Evolutionary conservation across 371 early-diverging fungal species (phyloP), one percentile per base, ranked within the genome.

Genomic region (Apophysomyces elegans): DNA sequence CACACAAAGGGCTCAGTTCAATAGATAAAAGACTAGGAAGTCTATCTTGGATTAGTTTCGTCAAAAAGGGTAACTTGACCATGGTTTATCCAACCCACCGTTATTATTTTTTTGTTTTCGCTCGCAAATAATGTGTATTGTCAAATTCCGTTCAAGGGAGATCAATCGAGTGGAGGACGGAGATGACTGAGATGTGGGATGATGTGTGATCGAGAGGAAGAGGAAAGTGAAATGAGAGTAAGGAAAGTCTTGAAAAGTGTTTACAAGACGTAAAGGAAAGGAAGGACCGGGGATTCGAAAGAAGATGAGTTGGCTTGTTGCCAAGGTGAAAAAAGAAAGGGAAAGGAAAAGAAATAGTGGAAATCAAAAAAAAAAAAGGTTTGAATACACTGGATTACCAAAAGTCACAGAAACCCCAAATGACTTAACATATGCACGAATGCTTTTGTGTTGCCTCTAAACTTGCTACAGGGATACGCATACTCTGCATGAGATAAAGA

Each of bases 1-100:
- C 54, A 50, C 54, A 50, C 54, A 50, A 50, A 50, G 35, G 41
- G 54, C 54, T 50, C 54, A 50, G 21, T 50, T 50, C 13, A 45
- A 12, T 45, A n/a, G 6, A 12, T 7, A 21, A 50, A 50, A 18
- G 9, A 9, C 16, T 21, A n/a, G 54, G 21, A 13, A 41, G 8
- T 13, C 21, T 50, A 50, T 50, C 54, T 50, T 9, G 54, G 21
- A 50, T 11, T 21, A 18, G 54, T 50, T 47, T 43, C 32, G 32
- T 45, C 16, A 45, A 13, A 21, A 18, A 50, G n/a, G 54, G 21
- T 7, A 18, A 47, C 47, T 41, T 41, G 32, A 21, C 32, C 1
- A 21, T 26, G 2, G 32, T 16, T 18, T n/a, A 50, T n/a, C 0
- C 21, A 50, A 21, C 5, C 41, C 32, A 26, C 32, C 32, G 32